phyloP scores from a whole-genome alignment of 805 yeast species.

The Spathaspora boniae region DNA sequence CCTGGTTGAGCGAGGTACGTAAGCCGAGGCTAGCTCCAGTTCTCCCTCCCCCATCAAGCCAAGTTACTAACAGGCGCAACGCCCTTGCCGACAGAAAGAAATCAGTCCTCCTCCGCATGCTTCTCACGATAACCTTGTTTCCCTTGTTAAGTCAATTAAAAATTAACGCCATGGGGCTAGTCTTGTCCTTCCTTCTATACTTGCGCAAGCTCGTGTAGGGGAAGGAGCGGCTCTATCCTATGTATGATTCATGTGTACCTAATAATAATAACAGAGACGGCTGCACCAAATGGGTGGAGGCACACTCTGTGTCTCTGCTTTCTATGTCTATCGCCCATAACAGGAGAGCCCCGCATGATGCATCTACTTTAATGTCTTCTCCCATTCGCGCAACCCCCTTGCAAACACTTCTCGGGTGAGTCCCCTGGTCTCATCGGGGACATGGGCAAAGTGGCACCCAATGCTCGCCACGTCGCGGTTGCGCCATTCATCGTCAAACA shows the following conservation, averaged over 20 bases:
- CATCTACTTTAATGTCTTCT: conserved; percentile 1
- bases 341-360: neutral
- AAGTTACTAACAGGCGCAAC: conserved; percentile 15
- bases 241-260: too few relatives aligned
- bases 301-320: too few relatives aligned
- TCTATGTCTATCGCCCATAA: too few relatives aligned
- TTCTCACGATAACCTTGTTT: conserved; percentile 43
- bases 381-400: conserved; percentile 36
- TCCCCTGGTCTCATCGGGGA: conserved; percentile 55
- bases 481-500: conserved; percentile 78
- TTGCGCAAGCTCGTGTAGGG: too few relatives aligned
- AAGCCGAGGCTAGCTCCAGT: conserved; percentile 1
- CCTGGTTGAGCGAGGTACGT: conserved; percentile 40
- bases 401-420: conserved; percentile 54
- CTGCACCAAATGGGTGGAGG: too few relatives aligned
- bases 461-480: conserved; percentile 70
- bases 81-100: too few relatives aligned
- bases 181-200: too few relatives aligned
- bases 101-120: conserved; percentile 44
- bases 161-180: too few relatives aligned
- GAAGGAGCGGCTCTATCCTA: too few relatives aligned
- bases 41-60: neutral
- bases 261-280: too few relatives aligned
- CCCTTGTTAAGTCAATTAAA: conserved; percentile 46
- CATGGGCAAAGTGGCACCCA: conserved; percentile 68